phyloP scores from a whole-genome alignment of 257 asterid species.

The Jacaranda copaia region DNA sequence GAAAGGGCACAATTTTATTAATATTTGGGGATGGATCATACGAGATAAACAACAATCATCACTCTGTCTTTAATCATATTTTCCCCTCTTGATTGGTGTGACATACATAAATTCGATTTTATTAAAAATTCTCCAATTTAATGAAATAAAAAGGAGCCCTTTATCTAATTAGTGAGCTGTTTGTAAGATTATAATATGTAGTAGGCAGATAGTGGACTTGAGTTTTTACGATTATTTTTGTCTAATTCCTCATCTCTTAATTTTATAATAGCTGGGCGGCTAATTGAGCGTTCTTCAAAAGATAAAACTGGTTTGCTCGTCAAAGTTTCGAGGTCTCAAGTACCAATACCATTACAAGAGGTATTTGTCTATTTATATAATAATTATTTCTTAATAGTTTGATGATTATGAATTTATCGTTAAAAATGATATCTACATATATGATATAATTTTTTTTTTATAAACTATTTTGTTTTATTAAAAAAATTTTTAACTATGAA shows the following conservation, averaged over 20 bases:
- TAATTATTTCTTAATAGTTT: too few relatives aligned
- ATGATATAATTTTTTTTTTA: too few relatives aligned
- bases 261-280: conserved; percentile 62
- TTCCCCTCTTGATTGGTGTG: conserved; percentile 9
- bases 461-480: too few relatives aligned
- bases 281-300: neutral
- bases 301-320: too few relatives aligned
- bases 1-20: neutral
- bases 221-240: conserved; percentile 32
- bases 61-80: conserved; percentile 17
- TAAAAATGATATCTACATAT: too few relatives aligned
- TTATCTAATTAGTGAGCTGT: conserved; percentile 42
- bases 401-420: too few relatives aligned
- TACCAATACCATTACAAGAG: too few relatives aligned
- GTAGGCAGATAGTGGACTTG: conserved; percentile 53
- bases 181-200: conserved; percentile 34
- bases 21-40: neutral
- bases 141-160: conserved; percentile 21
- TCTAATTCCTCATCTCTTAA: conserved; percentile 46
- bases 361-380: too few relatives aligned
- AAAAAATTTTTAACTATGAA: too few relatives aligned
- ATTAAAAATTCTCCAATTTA: conserved; percentile 14
- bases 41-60: conserved; percentile 10
- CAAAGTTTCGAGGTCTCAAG: too few relatives aligned
- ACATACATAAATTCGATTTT: conserved; percentile 4